Base-by-base conservation (phyloP, 2,329 filamentous ascomycete genomes). In the Alternaria postmessia region DNA sequence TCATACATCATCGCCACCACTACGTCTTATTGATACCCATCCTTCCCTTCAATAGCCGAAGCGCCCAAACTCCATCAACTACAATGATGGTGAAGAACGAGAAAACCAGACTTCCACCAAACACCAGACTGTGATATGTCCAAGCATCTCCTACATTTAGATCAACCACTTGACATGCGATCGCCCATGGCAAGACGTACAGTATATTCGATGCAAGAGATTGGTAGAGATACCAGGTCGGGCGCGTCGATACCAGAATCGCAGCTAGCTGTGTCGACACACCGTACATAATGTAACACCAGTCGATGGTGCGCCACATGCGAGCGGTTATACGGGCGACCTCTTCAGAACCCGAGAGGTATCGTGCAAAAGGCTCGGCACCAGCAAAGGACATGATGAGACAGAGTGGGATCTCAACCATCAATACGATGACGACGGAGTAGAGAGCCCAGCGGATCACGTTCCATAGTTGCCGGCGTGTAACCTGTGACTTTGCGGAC, bases 131-230 rank as follows among this genome's bases (percentile, higher is more conserved):
- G 66, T 91, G 86, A 70, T 89, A 91, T 0, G 82, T 87, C 89
- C 89, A 92, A 0, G 89, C 88, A 67, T 87, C 84, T 0, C 77
- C 75, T 3, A 80, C 72, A 7, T 83, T 81, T 42, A 78, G 32
- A 7, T 63, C 34, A 3, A 51, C 64, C 0, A 67, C 62, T 41
- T 85, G 60, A 85, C 87, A 75, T 0, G 85, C 87, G 41, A 92
- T 86, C 0, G 89, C 89, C 89, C 89, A 92, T 0, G 89, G 89
- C 3, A 93, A 76, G 0, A 92, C 88, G 70, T 89, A 92, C 0
- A 89, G 73, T 0, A 92, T 48, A 67, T 92, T 92, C 7, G 88
- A 90, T 0, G 80, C 83, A 1, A 92, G 76, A 4, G 87, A 88
- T 72, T 92, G 89, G 59, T 85, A 87, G 0, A 92, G 80, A 70